A percentile compares a stretch with the other conserved stretches of the same genome.
Conservation (phyloP, 176 grass and related monocot genomes). For the Secale cereale region DNA sequence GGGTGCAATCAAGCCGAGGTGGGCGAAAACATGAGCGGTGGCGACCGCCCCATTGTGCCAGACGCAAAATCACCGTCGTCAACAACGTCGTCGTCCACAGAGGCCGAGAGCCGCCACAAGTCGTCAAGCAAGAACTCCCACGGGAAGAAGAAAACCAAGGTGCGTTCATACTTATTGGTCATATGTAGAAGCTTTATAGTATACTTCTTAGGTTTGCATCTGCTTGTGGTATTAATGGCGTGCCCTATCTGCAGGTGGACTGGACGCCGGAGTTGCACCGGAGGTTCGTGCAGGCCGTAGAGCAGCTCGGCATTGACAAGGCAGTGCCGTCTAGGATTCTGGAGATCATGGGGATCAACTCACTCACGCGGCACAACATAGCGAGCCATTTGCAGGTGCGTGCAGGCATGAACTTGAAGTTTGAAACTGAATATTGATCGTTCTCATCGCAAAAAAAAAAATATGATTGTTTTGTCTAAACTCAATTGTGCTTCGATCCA, state of each 20-base stretch:
- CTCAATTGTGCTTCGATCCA: not conserved
- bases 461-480: not conserved
- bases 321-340: slow-evolving; percentile 92
- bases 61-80: slow-evolving; percentile 53
- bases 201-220: too few relatives aligned
- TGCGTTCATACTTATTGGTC: slow-evolving; percentile 4
- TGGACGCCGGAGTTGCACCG: slow-evolving; percentile 95
- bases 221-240: not conserved
- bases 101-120: slow-evolving; percentile 41
- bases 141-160: slow-evolving; percentile 89
- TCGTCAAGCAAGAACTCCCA: slow-evolving; percentile 50
- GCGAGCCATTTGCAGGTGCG: slow-evolving; percentile 89
- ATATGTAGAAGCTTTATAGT: not conserved
- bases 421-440: not conserved
- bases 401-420: not conserved
- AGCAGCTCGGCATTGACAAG: slow-evolving; percentile 88
- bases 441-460: too few relatives aligned
- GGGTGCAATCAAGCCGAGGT: slow-evolving; percentile 27
- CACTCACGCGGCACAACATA: slow-evolving; percentile 88
- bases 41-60: not conserved
- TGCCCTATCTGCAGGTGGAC: slow-evolving; percentile 53
- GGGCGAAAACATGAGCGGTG: not conserved
- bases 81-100: slow-evolving; percentile 25
- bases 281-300: slow-evolving; percentile 84
- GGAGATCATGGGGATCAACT: slow-evolving; percentile 90